These are phyloP conservation scores for Botrytis medusae DNA, from an alignment of 2,329 filamentous ascomycete genomes.

Conservation along the genomic window DNA sequence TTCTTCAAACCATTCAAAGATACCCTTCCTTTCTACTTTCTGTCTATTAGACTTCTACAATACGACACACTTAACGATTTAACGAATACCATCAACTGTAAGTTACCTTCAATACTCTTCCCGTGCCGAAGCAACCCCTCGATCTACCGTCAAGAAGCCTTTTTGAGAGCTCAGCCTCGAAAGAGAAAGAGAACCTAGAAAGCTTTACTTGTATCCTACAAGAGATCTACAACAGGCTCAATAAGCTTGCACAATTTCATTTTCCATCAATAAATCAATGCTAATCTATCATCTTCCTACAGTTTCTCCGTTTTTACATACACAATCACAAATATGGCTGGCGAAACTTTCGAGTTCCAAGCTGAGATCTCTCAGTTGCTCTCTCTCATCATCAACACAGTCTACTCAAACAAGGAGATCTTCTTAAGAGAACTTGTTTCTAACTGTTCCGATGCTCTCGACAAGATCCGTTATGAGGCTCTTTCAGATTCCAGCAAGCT, in stretches of 20 bases:
- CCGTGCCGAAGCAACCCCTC: not conserved
- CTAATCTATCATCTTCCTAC: conserved; percentile 1
- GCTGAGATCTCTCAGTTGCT: conserved; percentile 99
- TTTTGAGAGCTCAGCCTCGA: conserved; percentile 1
- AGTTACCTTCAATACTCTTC: not conserved
- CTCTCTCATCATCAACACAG: conserved; percentile 99
- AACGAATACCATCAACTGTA: conserved; percentile 21
- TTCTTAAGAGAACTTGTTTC: conserved; percentile 98
- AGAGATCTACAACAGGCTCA: not conserved
- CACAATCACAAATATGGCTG: conserved; percentile 65
- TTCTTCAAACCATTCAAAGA: conserved; percentile 20
- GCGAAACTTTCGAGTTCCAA: conserved; percentile 99
- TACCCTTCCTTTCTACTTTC: conserved; percentile 21
- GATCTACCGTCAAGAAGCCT: not conserved
- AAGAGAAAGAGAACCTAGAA: not conserved
- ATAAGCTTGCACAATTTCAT: not conserved
- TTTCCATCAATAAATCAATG: not conserved
- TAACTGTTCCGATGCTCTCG: conserved; percentile 97
- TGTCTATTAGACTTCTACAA: conserved; percentile 18
- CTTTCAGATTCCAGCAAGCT: conserved; percentile 97
- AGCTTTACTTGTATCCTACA: too few species aligned
- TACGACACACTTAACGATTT: conserved; percentile 21
- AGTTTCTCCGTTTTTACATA: conserved; percentile 22
- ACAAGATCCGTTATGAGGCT: conserved; percentile 99
- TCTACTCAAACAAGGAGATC: conserved; percentile 99